phyloP scores from a whole-genome alignment of 768 basidiomycete species.

The Boletus eberwhitei region DNA sequence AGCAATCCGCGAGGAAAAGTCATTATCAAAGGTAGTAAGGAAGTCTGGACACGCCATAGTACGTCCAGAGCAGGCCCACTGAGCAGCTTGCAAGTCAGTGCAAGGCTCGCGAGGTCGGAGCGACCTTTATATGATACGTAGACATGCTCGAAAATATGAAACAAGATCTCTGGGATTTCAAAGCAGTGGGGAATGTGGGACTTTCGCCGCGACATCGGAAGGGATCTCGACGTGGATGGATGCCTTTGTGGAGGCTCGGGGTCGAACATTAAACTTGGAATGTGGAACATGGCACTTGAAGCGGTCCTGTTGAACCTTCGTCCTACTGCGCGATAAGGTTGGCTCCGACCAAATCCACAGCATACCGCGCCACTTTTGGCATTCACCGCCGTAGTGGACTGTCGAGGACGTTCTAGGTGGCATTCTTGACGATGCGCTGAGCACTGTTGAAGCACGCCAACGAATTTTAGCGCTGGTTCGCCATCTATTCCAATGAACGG shows the following conservation, averaged over 20 bases:
- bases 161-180: conserved; percentile 17
- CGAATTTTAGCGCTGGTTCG: background rate
- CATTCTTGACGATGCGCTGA: background rate
- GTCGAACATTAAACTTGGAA: background rate
- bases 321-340: too few relatives aligned
- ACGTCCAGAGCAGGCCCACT: too few relatives aligned
- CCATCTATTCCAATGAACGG: background rate
- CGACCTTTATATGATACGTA: too few relatives aligned
- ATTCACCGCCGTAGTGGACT: too few relatives aligned
- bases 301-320: too few relatives aligned
- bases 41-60: conserved; percentile 22
- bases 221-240: background rate
- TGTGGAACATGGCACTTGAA: background rate
- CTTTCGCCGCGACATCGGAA: background rate
- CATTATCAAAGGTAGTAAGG: conserved; percentile 14
- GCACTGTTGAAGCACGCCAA: background rate
- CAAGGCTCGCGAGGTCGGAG: too few relatives aligned
- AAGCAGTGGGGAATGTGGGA: conserved; percentile 8
- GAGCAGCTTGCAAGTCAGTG: too few relatives aligned
- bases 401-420: background rate
- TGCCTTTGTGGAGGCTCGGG: background rate
- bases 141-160: conserved; percentile 16
- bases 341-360: background rate
- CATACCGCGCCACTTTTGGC: background rate
- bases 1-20: conserved; percentile 18